Evolutionary conservation across 257 asterid genomes (phyloP), one percentile per base, ranked within the genome.

Genomic region (Penstemon newberryi): DNA sequence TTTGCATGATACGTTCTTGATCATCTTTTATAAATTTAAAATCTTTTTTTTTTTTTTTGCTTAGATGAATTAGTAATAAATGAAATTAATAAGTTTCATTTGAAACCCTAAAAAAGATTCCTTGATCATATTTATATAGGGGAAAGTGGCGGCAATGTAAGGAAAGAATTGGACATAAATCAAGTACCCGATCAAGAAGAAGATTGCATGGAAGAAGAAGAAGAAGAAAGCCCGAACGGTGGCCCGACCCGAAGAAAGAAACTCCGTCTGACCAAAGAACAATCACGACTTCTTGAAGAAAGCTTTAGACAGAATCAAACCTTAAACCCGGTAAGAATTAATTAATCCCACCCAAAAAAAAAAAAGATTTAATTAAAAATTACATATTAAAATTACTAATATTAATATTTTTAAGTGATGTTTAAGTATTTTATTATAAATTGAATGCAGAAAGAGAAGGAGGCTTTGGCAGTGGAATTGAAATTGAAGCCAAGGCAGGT

Each of bases 231-330:
- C 85, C 75, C 75, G 37, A 80, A 75, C 45, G 77, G 73, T 3
- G 81, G 83, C 63, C 78, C 74, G 59, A 84, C 69, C 67, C 89
- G 85, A 0, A 75, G 86, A 51, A 90, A 88, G 81, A 90, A 90
- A 68, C 89, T 90, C 36, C 92, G 97, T 1, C 89, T 90, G 6
- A 88, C 86, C 7, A 84, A 76, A 65, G 85, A 83, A 41, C 97
- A 90, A 59, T 84, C 97, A 70, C 87, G 78, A 39, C 86, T 90
- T 42, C 97, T 88, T 67, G 97, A 90, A 80, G 85, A 88, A 67
- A 86, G 85, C 76, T 90, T 88, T 81, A 85, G 73, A 63, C 86
- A 52, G 37, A 81, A 86, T 55, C 94, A 90, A 75, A 83, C 92
- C 76, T 70, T 90, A 69, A 90, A 84, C 76, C 92, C 87, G 5